Percentiles rank a stretch among this genome's conserved stretches.
Conservation (phyloP, 495 filamentous ascomycete genomes). For the Trichoderma virens region DNA sequence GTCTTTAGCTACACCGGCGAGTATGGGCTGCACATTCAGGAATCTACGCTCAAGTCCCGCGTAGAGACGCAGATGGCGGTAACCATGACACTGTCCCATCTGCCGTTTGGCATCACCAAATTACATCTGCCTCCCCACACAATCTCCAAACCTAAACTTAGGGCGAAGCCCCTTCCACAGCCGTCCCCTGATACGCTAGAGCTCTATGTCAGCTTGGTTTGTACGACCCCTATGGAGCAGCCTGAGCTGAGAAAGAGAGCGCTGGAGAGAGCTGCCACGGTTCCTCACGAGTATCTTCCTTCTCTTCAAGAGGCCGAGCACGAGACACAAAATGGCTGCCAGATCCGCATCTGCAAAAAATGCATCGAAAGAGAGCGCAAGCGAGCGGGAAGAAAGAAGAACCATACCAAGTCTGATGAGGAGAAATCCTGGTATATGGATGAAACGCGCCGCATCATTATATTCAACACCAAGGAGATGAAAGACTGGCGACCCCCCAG, state of each 20-base stretch:
- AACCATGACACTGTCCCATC: slow-evolving; percentile 60
- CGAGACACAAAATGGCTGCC: slow-evolving; percentile 73
- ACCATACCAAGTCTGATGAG: slow-evolving; percentile 72
- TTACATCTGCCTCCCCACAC: slow-evolving; percentile 81
- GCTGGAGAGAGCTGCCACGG: slow-evolving; percentile 51
- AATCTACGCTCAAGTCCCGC: slow-evolving; percentile 70
- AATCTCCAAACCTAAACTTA: slow-evolving; percentile 83
- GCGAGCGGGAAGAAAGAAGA: slow-evolving; percentile 79
- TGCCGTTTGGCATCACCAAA: slow-evolving; percentile 65
- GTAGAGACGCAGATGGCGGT: slow-evolving; percentile 94
- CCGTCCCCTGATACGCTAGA: slow-evolving; percentile 68
- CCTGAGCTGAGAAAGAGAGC: slow-evolving; percentile 53
- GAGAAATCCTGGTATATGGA: slow-evolving; percentile 71
- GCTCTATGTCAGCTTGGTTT: slow-evolving; percentile 72
- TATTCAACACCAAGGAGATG: slow-evolving; percentile 90
- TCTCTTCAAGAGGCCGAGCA: slow-evolving; percentile 46
- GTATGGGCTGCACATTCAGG: slow-evolving; percentile 49
- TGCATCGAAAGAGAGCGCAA: slow-evolving; percentile 85
- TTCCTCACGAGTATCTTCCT: slow-evolving; percentile 14
- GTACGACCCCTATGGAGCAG: slow-evolving; percentile 86
- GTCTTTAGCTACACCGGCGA: neutral
- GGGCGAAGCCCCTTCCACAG: slow-evolving; percentile 55
- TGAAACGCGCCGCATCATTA: slow-evolving; percentile 72
- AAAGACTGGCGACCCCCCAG: slow-evolving; percentile 67
- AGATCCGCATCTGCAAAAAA: slow-evolving; percentile 74